Conservation (phyloP, 2,329 filamentous ascomycete genomes). For the Exserohilum turcica region DNA sequence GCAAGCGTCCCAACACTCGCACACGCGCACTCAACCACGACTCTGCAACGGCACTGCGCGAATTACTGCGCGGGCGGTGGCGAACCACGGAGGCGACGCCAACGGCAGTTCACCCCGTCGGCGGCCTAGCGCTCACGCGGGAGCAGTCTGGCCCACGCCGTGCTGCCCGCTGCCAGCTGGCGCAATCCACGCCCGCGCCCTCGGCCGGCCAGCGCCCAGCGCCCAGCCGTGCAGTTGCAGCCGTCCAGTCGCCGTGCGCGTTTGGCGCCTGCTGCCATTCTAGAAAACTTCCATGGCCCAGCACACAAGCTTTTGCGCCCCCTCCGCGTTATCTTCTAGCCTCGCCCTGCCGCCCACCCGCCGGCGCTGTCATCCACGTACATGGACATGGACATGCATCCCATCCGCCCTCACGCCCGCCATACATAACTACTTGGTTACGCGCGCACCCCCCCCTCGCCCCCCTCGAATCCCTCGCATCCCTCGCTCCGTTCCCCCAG, state of each 20-base stretch:
- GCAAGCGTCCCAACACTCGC: too few species aligned
- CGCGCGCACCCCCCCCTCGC: too few species aligned
- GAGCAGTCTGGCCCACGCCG: conserved; percentile 12
- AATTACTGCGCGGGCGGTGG: conserved; percentile 17
- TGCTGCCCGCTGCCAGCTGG: neutral
- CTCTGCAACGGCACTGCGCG: conserved; percentile 9
- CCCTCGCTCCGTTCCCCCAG: conserved; percentile 17
- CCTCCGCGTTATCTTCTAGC: conserved; percentile 38
- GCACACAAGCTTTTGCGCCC: conserved; percentile 19
- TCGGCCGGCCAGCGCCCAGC: conserved; percentile 27
- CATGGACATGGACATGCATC: neutral
- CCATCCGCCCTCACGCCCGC: neutral
- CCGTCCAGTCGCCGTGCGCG: conserved; percentile 16
- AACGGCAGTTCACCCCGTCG: conserved; percentile 14
- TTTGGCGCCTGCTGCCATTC: conserved; percentile 23
- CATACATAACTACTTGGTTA: too few species aligned
- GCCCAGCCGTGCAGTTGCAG: too few species aligned
- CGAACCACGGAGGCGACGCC: conserved; percentile 12
- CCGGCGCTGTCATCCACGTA: conserved; percentile 1
- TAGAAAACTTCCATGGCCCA: conserved; percentile 26
- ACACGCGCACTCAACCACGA: too few species aligned
- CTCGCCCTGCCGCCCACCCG: conserved; percentile 12
- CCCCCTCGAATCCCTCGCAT: too few species aligned
- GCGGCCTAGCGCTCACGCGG: conserved; percentile 11
- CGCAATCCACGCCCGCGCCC: neutral